Percentiles rank a stretch among this genome's conserved stretches.
Evolutionary conservation across 768 basidiomycete species (phyloP).

Genomic region (Mycena rebaudengoi): DNA sequence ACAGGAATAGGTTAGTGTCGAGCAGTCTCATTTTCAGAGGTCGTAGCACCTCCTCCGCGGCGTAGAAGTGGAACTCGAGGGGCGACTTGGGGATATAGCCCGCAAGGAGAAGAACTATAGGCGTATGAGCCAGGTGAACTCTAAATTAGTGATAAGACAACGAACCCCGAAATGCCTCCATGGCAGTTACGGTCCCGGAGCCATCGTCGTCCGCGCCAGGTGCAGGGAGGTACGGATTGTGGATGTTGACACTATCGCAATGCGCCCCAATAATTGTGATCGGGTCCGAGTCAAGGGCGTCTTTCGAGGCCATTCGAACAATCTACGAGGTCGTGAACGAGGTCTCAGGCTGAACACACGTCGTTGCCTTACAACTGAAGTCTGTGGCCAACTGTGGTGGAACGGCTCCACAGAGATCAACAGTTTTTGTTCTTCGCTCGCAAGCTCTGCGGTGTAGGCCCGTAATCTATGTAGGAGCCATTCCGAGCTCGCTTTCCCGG

Average conservation of each 20-base stretch:
- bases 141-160: constrained; percentile 17
- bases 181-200: constrained; percentile 57
- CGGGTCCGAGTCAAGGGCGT: constrained; percentile 21
- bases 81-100: constrained; percentile 41
- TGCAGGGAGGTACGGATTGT: constrained; percentile 32
- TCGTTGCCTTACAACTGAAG: constrained; percentile 29
- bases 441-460: constrained; percentile 10
- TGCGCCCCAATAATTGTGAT: constrained; percentile 37
- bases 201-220: constrained; percentile 47
- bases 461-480: constrained; percentile 22
- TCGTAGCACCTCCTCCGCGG: constrained; percentile 45
- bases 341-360: neutral
- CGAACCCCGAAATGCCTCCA: constrained; percentile 57
- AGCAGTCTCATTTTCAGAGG: constrained; percentile 51
- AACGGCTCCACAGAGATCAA: constrained; percentile 16
- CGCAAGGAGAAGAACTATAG: constrained; percentile 13
- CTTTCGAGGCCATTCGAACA: constrained; percentile 33
- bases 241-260: constrained; percentile 36
- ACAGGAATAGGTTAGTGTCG: neutral
- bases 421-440: constrained; percentile 7
- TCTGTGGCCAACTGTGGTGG: constrained; percentile 22
- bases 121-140: neutral
- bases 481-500: constrained; percentile 31
- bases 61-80: constrained; percentile 45
- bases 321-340: constrained; percentile 21